A percentile compares a stretch with the other conserved stretches of the same genome.
Conservation (phyloP, 805 yeast genomes). For the Saccharomycopsis malanga region DNA sequence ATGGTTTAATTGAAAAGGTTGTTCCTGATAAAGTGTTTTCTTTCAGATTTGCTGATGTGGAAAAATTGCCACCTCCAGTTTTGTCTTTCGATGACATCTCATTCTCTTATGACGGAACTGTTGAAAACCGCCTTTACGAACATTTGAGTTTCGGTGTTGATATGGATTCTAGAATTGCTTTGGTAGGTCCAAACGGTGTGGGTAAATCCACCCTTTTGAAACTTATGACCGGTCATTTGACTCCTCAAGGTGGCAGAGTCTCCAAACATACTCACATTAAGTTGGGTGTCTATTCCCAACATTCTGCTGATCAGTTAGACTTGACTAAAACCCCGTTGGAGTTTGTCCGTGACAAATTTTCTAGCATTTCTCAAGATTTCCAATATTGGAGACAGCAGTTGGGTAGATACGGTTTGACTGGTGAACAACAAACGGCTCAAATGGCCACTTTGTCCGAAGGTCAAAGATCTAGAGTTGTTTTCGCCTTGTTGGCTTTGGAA, state of each 20-base stretch:
- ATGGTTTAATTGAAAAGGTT: slow-evolving; percentile 90
- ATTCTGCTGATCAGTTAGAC: slow-evolving; percentile 96
- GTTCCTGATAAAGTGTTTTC: slow-evolving; percentile 89
- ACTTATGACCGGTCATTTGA: slow-evolving; percentile 91
- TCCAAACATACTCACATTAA: slow-evolving; percentile 96
- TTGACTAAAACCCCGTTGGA: slow-evolving; percentile 92
- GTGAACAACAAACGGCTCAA: slow-evolving; percentile 97
- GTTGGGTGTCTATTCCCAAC: slow-evolving; percentile 98
- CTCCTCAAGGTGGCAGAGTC: slow-evolving; percentile 89
- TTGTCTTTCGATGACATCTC: slow-evolving; percentile 93
- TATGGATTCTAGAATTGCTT: slow-evolving; percentile 97
- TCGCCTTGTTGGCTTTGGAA: slow-evolving; percentile 92
- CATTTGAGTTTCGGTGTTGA: slow-evolving; percentile 95
- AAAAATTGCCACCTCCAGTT: slow-evolving; percentile 95
- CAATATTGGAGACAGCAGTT: slow-evolving; percentile 98
- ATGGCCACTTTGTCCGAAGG: slow-evolving; percentile 99
- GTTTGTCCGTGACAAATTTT: slow-evolving; percentile 91
- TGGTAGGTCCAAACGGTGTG: slow-evolving; percentile 98
- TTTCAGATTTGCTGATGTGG: slow-evolving; percentile 75
- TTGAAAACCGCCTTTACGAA: slow-evolving; percentile 84
- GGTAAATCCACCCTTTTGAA: slow-evolving; percentile 96
- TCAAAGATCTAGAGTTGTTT: slow-evolving; percentile 98
- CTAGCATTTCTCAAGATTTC: slow-evolving; percentile 89
- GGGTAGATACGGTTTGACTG: slow-evolving; percentile 97
- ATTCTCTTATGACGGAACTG: slow-evolving; percentile 78